Base-by-base conservation (phyloP, 495 filamentous ascomycete species). In the Daldinia vernicosa region DNA sequence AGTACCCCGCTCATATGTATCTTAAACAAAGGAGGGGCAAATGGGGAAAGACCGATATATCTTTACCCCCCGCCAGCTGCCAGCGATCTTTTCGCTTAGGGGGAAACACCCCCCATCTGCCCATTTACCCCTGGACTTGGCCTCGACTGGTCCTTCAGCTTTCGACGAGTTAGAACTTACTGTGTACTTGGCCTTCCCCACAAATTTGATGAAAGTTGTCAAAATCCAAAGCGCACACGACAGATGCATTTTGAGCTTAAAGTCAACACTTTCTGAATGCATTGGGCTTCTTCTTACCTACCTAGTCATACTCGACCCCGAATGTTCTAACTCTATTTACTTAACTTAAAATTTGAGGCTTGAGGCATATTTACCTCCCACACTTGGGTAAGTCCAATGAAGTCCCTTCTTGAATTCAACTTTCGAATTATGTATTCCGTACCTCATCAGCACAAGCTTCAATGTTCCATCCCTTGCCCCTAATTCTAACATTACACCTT, bases 141-240 rank as follows among this genome's bases (percentile, higher is more conserved):
- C 40, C 15, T 45, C n/a, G 40, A 45, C 30, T 70, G 54, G 14
- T 37, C 56, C 58, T 30, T 40, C 51, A 58, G 40, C 30, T 52
- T 51, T 55, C 33, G 53, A 51, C 51, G 51, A 66, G 63, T 60
- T 27, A 60, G 50, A 45, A 24, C 63, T 65, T 64, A 19, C n/a
- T n/a, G n/a, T n/a, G n/a, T n/a, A 37, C 26, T 53, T 28, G 50
- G 24, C 52, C 14, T 74, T 72, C 75, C 73, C 74, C 75, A 75
- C 75, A 75, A 70, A 67, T 75, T 75, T 75, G 69, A 51, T 71
- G 75, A 74, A 77, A 75, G 66, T 59, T 77, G 75, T 77, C 73
- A 77, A 75, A 77, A 66, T 75, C 67, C 54, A 69, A 70, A 67
- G 51, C 65, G 54, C 71, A 74, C 67, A 74, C 71, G 58, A 70